Base-by-base conservation (phyloP, 345 rosid genomes). In the Acer saccharum region DNA sequence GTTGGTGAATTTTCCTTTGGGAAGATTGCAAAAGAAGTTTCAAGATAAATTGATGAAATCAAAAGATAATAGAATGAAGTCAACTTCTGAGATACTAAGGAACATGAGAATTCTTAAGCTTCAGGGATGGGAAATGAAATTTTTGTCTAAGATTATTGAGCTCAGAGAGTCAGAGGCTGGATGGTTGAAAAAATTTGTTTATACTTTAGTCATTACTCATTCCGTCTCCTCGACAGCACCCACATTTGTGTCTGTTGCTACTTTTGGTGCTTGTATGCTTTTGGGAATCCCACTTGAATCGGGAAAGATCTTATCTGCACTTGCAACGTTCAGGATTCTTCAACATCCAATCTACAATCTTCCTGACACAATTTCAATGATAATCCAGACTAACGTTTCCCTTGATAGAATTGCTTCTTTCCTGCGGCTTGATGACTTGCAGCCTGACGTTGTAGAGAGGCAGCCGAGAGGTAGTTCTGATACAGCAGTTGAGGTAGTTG, bases 91-190 rank as follows among this genome's bases (percentile, higher is more conserved):
- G 83, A 81, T 90, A 63, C 75, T 91, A 50, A 77, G 81, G 81
- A 91, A 82, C 80, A 93, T 93, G 92, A 93, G 84, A 86, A 88
- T 91, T 75, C 87, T 93, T 70, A 93, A 93, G 82, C 87, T 93
- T 66, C 94, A 93, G 10, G 89, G 90, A 11, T 93, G 98, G 98
- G 98, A 93, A 77, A 83, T 80, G 83, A 89, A 87, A 78, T 91
- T 93, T 78, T 80, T 79, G 54, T 72, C 76, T 0, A 79, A 81
- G 79, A 83, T 91, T 23, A 69, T 81, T 3, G 79, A 72, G 2
- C 84, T 82, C 23, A 78, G 97, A 62, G 73, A 76, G 12, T 52
- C 60, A 0, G 97, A 93, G 75, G 78, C 83, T 48, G 81, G 82
- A 44, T 93, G 93, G 93, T 71, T 93, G 32, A 74, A 85, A 61